Evolutionary conservation across 139 green algal species (phyloP), one percentile per base, ranked within the genome.

Genomic region (Picocystis salinarum): DNA sequence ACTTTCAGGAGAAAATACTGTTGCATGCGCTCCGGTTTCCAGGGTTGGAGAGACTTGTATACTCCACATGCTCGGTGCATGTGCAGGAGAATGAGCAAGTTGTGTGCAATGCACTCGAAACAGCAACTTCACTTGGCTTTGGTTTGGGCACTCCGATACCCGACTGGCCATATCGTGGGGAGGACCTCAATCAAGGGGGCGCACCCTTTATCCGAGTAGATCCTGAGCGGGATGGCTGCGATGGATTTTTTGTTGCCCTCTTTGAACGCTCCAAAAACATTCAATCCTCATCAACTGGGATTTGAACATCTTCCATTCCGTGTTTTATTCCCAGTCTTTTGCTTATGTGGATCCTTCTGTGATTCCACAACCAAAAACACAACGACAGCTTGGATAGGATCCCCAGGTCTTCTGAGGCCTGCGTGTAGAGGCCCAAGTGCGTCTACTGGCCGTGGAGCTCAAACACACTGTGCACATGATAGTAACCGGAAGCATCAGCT

Each of bases 41-140:
- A 2, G 45, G 39, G 1, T 47, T 82, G 45, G 17, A 70, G 52
- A 61, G 85, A 1, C 45, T 97, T 4, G 74, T 79, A 12, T 97
- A 97, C 66, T 91, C 75, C 30, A 97, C 87, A 3, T 92, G 82
- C 66, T 79, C 56, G 5, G 53, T 93, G 23, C 67, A 95, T 46
- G 40, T 48, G 15, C 42, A 49, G 12, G 87, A 97, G 60, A 96
- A 96, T 52, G 87, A 97, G 61, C 57, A 61, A 1, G 64, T 74
- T 3, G 87, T 97, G 23, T 69, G 83, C 17, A 67, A 72, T 3
- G 69, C 69, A 2, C 72, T 85, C 6, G 44, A 53, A n/a, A 13
- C 63, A 9, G 73, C 74, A 5, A 13, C 31, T 2, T 52, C 23
- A 11, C 34, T 41, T 17, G 83, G 83, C 5, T 84, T 85, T 28